Evolutionary conservation across 1,284 basidiomycete genomes (phyloP), one percentile per base, ranked within the genome.

Genomic region (Heimioporus retisporus): DNA sequence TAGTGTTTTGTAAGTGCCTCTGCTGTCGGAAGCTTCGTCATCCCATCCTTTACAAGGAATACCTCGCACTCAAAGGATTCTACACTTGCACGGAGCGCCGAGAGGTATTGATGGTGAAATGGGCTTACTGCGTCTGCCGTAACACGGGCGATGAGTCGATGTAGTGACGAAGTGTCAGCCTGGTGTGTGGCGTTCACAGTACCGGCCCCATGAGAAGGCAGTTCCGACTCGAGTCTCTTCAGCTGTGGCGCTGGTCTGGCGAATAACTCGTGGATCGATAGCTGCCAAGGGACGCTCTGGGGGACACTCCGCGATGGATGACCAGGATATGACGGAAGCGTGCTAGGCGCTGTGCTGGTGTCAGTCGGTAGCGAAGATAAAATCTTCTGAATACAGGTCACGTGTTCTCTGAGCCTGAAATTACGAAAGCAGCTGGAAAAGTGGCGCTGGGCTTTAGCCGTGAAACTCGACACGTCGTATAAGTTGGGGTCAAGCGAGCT

Each of bases 21-120:
- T 11, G 19, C 13, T 28, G 44, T 31, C 46, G 64, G 60, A 21
- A 50, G 6, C 53, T 43, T 19, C 28, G 23, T 18, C 2, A 11
- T 25, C 16, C 23, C 23, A 11, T 23, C 43, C 40, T 18, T n/a
- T 3, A 18, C n/a, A 43, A 44, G 15, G 28, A 56, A 28, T 1
- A 23, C 11, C 25, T 73, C 73, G 4, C 16, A 57, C 19, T 35
- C 46, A 23, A 77, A 40, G 53, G 44, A 59, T 11, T 65, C 35
- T 21, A 63, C 65, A 43, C 75, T 78, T 3, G 44, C 7, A 6
- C 55, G 63, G 4, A 76, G 72, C 31, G 64, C 63, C 0, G 61
- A 55, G 5, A 59, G 55, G 19, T 76, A 78, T 23, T 35, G 46
- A 14, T 7, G 48, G 7, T 71, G 72, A 11, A 76, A 77, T 35